Evolutionary conservation across 306 rosid genomes (phyloP).

Genomic region (Mimosa pudica): DNA sequence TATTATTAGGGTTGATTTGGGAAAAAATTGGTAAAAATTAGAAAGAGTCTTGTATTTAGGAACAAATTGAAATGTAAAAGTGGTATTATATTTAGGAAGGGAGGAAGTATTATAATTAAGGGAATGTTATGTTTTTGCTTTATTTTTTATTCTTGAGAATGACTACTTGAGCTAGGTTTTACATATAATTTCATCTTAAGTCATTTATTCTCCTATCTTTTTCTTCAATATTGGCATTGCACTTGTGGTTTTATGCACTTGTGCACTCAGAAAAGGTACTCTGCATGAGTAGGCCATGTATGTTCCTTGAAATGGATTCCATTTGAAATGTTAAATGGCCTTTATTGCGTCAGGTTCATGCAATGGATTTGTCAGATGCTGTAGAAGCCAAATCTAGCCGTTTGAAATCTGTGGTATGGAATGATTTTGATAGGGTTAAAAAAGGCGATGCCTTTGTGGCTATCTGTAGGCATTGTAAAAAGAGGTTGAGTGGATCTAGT

Average conservation of each 20-base stretch:
- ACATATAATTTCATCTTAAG: background rate
- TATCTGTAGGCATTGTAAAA: conserved; percentile 93
- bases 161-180: conserved; percentile 1
- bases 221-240: background rate
- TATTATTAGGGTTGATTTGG: too few species aligned
- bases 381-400: conserved; percentile 83
- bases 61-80: too few species aligned
- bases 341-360: conserved; percentile 54
- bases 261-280: background rate
- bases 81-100: too few species aligned
- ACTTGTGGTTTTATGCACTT: conserved; percentile 1
- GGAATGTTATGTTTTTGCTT: background rate
- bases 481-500: conserved; percentile 98
- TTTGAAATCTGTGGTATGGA: conserved; percentile 96
- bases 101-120: too few species aligned
- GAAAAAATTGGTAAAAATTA: too few species aligned
- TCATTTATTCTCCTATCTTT: background rate
- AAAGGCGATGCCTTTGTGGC: conserved; percentile 91
- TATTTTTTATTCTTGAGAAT: background rate
- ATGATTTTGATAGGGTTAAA: conserved; percentile 95
- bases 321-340: conserved; percentile 27
- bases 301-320: background rate
- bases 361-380: conserved; percentile 93
- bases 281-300: background rate
- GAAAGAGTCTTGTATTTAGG: too few species aligned